Percentiles rank a stretch among this genome's conserved stretches.
phyloP scores from a whole-genome alignment of 1,139 yeast species.

The Citeromyces hawaiiensis region DNA sequence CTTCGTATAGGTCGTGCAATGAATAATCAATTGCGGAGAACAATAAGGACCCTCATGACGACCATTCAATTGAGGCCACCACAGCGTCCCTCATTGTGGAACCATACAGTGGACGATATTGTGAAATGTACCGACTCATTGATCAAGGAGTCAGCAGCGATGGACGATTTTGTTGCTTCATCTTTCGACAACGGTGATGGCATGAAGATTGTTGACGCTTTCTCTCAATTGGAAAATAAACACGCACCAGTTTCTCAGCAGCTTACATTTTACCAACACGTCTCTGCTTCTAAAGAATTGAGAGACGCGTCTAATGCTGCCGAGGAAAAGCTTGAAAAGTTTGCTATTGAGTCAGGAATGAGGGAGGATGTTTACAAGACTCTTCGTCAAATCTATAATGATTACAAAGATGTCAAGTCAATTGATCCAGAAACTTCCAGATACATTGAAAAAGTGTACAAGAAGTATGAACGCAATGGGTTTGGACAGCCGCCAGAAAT shows the following conservation, averaged over 20 bases:
- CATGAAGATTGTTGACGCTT: slow-evolving; percentile 42
- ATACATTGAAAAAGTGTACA: slow-evolving; percentile 41
- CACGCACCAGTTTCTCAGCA: slow-evolving; percentile 29
- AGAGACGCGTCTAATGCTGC: slow-evolving; percentile 63
- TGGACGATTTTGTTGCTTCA: slow-evolving; percentile 44
- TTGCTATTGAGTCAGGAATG: slow-evolving; percentile 46
- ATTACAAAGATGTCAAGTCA: slow-evolving; percentile 14
- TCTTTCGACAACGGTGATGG: slow-evolving; percentile 13
- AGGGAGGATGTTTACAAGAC: slow-evolving; percentile 57
- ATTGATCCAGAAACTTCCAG: slow-evolving; percentile 44
- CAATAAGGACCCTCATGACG: not conserved
- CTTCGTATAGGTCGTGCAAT: not conserved
- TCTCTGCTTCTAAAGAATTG: slow-evolving; percentile 43
- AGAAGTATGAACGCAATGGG: slow-evolving; percentile 52
- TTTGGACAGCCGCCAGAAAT: slow-evolving; percentile 41
- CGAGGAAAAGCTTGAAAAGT: slow-evolving; percentile 40
- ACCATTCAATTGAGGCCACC: slow-evolving; percentile 16
- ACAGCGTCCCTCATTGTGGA: slow-evolving; percentile 49
- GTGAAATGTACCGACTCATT: slow-evolving; percentile 26
- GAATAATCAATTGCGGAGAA: not conserved
- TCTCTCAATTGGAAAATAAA: slow-evolving; percentile 34
- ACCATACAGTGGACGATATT: slow-evolving; percentile 40
- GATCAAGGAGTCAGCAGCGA: slow-evolving; percentile 26
- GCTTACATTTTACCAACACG: slow-evolving; percentile 55
- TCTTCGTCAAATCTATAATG: slow-evolving; percentile 22